phyloP scores from a whole-genome alignment of 2,329 filamentous ascomycete species.

The Magnaporthales sp. region DNA sequence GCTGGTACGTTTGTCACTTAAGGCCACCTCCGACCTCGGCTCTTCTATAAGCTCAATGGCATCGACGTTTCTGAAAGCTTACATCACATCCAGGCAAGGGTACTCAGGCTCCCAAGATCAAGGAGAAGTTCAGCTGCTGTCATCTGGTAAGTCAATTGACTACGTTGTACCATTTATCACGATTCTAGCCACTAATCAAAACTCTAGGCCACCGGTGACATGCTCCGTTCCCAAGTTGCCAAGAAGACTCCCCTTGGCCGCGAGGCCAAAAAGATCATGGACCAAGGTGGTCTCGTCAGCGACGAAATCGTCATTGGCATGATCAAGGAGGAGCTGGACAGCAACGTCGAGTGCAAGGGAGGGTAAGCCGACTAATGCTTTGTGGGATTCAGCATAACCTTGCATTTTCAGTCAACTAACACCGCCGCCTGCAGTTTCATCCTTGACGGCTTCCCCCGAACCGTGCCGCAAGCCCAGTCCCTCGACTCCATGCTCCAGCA shows the following conservation, averaged over 20 bases:
- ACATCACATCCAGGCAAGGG: slow-evolving; percentile 74
- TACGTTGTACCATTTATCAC: slow-evolving; percentile 1
- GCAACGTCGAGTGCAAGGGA: slow-evolving; percentile 91
- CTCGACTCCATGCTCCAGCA: slow-evolving; percentile 83
- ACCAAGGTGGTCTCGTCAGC: slow-evolving; percentile 91
- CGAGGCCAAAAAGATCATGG: slow-evolving; percentile 99
- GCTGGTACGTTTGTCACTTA: slow-evolving; percentile 59
- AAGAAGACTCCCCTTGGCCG: slow-evolving; percentile 92
- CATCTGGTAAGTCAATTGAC: slow-evolving; percentile 64
- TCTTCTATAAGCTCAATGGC: neutral
- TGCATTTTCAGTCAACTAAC: no score
- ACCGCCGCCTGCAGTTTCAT: slow-evolving; percentile 65
- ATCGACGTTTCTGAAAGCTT: neutral
- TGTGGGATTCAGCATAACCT: neutral
- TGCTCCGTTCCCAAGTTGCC: slow-evolving; percentile 96
- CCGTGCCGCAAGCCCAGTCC: slow-evolving; percentile 88
- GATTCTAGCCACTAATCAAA: slow-evolving; percentile 4
- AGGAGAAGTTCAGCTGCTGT: slow-evolving; percentile 96
- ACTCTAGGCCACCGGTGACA: slow-evolving; percentile 86
- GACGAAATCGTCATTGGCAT: slow-evolving; percentile 99
- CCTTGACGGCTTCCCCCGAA: slow-evolving; percentile 96
- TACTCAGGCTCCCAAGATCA: slow-evolving; percentile 95
- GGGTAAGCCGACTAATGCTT: slow-evolving; percentile 55
- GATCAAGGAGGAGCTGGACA: slow-evolving; percentile 96
- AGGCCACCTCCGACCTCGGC: slow-evolving; percentile 1